Base-by-base conservation (phyloP, 2,329 filamentous ascomycete species). In the Arthrocladium fulminans region DNA sequence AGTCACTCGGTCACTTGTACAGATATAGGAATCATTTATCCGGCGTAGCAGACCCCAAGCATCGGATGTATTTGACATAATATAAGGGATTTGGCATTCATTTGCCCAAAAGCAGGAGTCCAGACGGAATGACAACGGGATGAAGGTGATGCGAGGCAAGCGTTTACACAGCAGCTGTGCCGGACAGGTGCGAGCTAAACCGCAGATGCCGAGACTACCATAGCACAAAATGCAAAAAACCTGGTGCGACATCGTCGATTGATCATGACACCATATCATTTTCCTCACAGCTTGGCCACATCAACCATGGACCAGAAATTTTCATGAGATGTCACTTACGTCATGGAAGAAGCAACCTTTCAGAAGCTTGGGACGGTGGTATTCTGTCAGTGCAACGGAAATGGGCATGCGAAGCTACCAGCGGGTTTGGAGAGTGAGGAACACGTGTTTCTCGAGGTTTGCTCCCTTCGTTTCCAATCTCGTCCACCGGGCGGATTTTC, bases 21-120 rank as follows among this genome's bases (percentile, higher is more conserved):
- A 42, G 10, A 8, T 35, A n/a, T 35, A 35, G 6, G 24, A 32
- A n/a, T n/a, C n/a, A n/a, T n/a, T n/a, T n/a, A n/a, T n/a, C n/a
- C n/a, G n/a, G n/a, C n/a, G n/a, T n/a, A n/a, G n/a, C 13, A 47
- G 44, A n/a, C 23, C 17, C 35, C 44, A 38, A 34, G 22, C 15
- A 19, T 47, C 44, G 44, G 44, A 39, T 47, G 44, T 47, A 47
- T 47, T 47, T 47, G 44, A 39, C 32, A 47, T n/a, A n/a, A n/a
- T 47, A 39, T 17, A 39, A 15, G 32, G 32, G 15, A 7, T 35
- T 23, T 19, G 44, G 32, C 34, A 47, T 47, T 27, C 34, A 27
- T 27, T 29, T 47, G 22, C 24, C 24, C 22, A 7, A 19, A 43
- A 43, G 19, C 15, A n/a, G 23, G 19, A 30, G n/a, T 44, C 10